Conservation (phyloP, 805 yeast species). For the Candida tibetensis region DNA sequence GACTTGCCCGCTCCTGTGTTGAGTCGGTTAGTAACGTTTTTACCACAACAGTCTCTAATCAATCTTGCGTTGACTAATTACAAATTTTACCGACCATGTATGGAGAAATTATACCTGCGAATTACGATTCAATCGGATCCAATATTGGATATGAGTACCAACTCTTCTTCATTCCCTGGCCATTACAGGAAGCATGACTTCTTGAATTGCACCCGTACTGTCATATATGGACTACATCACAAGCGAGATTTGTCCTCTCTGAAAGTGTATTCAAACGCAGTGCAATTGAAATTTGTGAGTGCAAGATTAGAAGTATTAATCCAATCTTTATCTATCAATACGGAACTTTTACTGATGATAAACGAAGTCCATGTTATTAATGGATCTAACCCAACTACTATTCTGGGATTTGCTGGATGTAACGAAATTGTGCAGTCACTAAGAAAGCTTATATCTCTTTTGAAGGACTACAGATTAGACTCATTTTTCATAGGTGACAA, state of each 20-base stretch:
- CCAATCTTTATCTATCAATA: slow-evolving; percentile 33
- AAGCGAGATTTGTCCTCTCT: background rate
- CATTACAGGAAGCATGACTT: slow-evolving; percentile 18
- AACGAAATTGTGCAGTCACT: slow-evolving; percentile 1
- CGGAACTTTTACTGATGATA: slow-evolving; percentile 30
- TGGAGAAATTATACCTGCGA: slow-evolving; percentile 24
- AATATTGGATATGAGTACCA: slow-evolving; percentile 5
- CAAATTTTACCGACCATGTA: slow-evolving; percentile 33
- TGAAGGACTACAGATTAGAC: slow-evolving; percentile 5
- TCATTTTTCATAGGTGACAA: slow-evolving; percentile 20
- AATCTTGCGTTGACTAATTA: slow-evolving; percentile 35
- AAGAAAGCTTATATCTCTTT: slow-evolving; percentile 1
- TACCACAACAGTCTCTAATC: slow-evolving; percentile 31
- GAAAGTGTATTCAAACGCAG: slow-evolving; percentile 12
- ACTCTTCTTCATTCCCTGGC: slow-evolving; percentile 5
- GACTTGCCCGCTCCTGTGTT: slow-evolving; percentile 11
- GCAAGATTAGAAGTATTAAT: slow-evolving; percentile 42
- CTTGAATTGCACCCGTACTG: slow-evolving; percentile 20
- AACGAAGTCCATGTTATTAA: slow-evolving; percentile 33
- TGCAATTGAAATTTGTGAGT: slow-evolving; percentile 24
- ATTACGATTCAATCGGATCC: slow-evolving; percentile 23
- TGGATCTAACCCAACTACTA: background rate
- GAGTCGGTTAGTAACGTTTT: slow-evolving; percentile 10
- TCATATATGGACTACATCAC: slow-evolving; percentile 24
- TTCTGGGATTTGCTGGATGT: slow-evolving; percentile 5